Evolutionary conservation across 1,284 basidiomycete genomes (phyloP).

Genomic region (Trametes polyzona): DNA sequence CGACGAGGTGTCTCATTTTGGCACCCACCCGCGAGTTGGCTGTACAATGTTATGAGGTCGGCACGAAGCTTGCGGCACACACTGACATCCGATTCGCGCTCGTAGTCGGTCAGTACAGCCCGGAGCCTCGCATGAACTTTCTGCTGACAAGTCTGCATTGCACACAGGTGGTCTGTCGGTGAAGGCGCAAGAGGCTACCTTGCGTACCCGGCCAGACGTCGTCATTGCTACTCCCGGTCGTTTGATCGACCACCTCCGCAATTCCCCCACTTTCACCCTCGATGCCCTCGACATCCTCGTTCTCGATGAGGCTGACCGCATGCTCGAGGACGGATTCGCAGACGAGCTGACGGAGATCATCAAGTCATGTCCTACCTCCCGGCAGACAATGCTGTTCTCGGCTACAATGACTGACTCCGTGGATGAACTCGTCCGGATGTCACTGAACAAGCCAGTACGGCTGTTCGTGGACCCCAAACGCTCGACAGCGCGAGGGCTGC

Average conservation of each 20-base stretch:
- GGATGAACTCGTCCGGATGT: slow-evolving; percentile 91
- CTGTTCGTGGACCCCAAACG: slow-evolving; percentile 96
- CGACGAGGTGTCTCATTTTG: slow-evolving; percentile 93
- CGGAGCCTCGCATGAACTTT: neutral
- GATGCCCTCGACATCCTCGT: slow-evolving; percentile 94
- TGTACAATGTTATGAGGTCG: slow-evolving; percentile 93
- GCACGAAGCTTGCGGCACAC: slow-evolving; percentile 81
- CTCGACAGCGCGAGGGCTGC: slow-evolving; percentile 84
- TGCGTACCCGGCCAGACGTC: slow-evolving; percentile 89
- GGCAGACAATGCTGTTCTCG: slow-evolving; percentile 98
- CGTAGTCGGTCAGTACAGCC: slow-evolving; percentile 72
- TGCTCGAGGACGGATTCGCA: slow-evolving; percentile 97
- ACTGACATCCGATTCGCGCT: slow-evolving; percentile 90
- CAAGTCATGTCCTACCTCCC: slow-evolving; percentile 82
- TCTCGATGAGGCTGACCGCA: slow-evolving; percentile 96
- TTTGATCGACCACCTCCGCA: slow-evolving; percentile 95
- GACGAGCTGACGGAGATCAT: slow-evolving; percentile 96
- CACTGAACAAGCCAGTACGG: slow-evolving; percentile 88
- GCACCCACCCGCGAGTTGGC: slow-evolving; percentile 95
- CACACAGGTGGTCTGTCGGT: slow-evolving; percentile 83
- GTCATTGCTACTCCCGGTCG: slow-evolving; percentile 96
- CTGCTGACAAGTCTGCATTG: slow-evolving; percentile 10
- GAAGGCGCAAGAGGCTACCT: slow-evolving; percentile 85
- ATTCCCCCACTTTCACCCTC: slow-evolving; percentile 92
- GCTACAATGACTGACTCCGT: slow-evolving; percentile 98